Evolutionary conservation across 192 early-diverging fungal species (phyloP), one percentile per base, ranked within the genome.

Genomic region (Chytriomyces confervae): DNA sequence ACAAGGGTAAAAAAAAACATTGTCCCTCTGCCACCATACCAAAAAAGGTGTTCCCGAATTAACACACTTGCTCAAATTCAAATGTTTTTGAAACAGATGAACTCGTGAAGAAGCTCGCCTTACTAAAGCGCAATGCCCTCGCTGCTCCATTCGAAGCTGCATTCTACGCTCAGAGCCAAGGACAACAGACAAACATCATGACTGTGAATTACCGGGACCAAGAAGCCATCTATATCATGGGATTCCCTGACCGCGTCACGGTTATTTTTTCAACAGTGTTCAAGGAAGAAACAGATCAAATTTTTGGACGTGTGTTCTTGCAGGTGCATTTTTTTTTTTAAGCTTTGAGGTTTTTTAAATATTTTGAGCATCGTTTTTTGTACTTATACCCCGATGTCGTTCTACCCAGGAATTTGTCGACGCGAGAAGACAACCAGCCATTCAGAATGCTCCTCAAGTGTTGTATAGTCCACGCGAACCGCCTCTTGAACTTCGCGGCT

Each of bases 371-470:
- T 20, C 23, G 46, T 3, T 77, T 18, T 29, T 45, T 9, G 4
- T 62, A 5, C 20, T 72, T 65, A 36, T 5, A 24, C 5, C 5
- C 48, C 27, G 36, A 20, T 7, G 60, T 50, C 36, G 36, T 36
- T 36, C 36, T 3, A 36, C 36, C 36, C 23, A 95, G 90, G 97
- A 99, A 91, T 99, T 99, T 85, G 96, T 97, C 36, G 97, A 99
- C 87, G 97, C 96, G n/a, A 89, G 97, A 65, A 92, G 95, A 78
- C 92, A 90, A 82, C 92, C 92, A 62, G 85, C 90, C 48, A 89
- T 95, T 66, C 95, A 95, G 81, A 95, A 94, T 77, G 96, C 96
- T n/a, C 98, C 98, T 29, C 96, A 96, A 85, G 98, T 99, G 7
- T 83, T 96, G 20, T 99, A 96, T 84, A 93, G 92, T 43, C 86